phyloP scores from a whole-genome alignment of 208 protist genomes.

The Trypanosomatidae sp. region DNA sequence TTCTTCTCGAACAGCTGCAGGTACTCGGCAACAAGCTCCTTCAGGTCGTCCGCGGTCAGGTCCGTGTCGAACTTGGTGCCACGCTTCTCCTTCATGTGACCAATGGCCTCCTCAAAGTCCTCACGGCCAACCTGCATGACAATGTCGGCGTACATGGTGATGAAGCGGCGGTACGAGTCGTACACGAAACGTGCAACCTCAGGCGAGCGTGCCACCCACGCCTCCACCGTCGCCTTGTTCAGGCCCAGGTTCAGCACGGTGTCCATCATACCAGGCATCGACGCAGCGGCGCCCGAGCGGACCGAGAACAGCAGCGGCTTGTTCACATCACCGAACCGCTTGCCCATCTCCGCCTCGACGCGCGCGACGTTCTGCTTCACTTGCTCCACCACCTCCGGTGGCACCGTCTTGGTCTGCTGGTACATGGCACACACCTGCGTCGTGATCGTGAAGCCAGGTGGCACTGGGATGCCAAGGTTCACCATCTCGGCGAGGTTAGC shows the following conservation, averaged over 20 bases:
- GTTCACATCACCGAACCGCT: slow-evolving; percentile 61
- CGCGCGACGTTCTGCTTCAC: slow-evolving; percentile 40
- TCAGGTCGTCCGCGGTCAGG: slow-evolving; percentile 63
- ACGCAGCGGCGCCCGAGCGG: slow-evolving; percentile 87
- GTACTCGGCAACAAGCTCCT: slow-evolving; percentile 55
- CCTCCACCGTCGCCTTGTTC: slow-evolving; percentile 74
- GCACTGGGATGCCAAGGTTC: slow-evolving; percentile 87
- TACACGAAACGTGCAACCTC: slow-evolving; percentile 86
- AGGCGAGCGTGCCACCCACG: slow-evolving; percentile 41
- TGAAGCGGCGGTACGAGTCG: slow-evolving; percentile 92
- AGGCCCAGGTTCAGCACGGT: slow-evolving; percentile 93
- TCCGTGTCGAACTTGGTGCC: slow-evolving; percentile 76
- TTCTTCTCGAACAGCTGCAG: slow-evolving; percentile 48
- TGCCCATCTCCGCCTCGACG: slow-evolving; percentile 79
- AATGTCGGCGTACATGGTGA: slow-evolving; percentile 93
- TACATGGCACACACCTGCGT: slow-evolving; percentile 78
- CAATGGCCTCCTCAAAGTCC: slow-evolving; percentile 79
- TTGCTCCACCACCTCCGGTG: slow-evolving; percentile 41
- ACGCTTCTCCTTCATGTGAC: slow-evolving; percentile 55
- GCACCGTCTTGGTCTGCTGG: slow-evolving; percentile 42
- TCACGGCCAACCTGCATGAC: slow-evolving; percentile 81
- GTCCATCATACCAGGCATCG: slow-evolving; percentile 96
- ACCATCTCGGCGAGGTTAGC: slow-evolving; percentile 90
- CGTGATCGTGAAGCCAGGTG: slow-evolving; percentile 91
- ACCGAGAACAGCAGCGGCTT: slow-evolving; percentile 91